Conservation (phyloP, 1,139 yeast species). For the Candida gigantensis region DNA sequence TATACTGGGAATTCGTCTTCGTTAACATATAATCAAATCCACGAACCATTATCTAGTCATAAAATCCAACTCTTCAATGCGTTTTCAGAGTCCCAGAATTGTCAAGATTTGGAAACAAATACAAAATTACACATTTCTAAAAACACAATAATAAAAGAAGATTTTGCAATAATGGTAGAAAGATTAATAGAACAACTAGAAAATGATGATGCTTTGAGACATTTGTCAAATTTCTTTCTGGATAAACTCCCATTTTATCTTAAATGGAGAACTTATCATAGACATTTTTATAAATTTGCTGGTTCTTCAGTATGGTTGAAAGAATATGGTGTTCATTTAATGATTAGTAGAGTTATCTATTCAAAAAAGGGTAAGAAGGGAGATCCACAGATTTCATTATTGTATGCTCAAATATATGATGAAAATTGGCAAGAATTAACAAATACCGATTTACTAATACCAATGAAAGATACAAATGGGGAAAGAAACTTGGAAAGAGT, state of each 20-base stretch:
- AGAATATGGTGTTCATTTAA: conserved; percentile 29
- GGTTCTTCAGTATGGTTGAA: conserved; percentile 39
- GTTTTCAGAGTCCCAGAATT: conserved; percentile 4
- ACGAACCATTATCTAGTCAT: conserved; percentile 2
- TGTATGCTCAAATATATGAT: conserved; percentile 50
- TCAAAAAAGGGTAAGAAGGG: conserved; percentile 30
- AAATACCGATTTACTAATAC: conserved; percentile 20
- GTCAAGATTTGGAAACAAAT: conserved; percentile 1
- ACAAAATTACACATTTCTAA: conserved; percentile 8
- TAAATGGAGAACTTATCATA: conserved; percentile 18
- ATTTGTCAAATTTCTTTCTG: too few species aligned
- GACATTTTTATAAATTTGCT: conserved; percentile 42
- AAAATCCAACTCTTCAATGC: conserved; percentile 6
- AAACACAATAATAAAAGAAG: conserved; percentile 18
- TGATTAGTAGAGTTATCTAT: conserved; percentile 34
- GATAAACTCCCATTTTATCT: conserved; percentile 19
- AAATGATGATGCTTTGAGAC: conserved; percentile 12
- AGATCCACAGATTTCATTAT: conserved; percentile 29
- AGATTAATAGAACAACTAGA: conserved; percentile 18
- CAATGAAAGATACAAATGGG: conserved; percentile 20
- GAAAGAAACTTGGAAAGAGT: conserved; percentile 18
- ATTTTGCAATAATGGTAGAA: conserved; percentile 18
- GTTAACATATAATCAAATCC: conserved; percentile 3
- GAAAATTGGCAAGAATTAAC: conserved; percentile 47
- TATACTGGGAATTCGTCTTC: conserved; percentile 7